A percentile compares a stretch with the other conserved stretches of the same genome.
These are phyloP conservation scores for Colletotrichum gigasporum DNA, from an alignment of 2,329 filamentous ascomycete genomes.

Conservation along the genomic window DNA sequence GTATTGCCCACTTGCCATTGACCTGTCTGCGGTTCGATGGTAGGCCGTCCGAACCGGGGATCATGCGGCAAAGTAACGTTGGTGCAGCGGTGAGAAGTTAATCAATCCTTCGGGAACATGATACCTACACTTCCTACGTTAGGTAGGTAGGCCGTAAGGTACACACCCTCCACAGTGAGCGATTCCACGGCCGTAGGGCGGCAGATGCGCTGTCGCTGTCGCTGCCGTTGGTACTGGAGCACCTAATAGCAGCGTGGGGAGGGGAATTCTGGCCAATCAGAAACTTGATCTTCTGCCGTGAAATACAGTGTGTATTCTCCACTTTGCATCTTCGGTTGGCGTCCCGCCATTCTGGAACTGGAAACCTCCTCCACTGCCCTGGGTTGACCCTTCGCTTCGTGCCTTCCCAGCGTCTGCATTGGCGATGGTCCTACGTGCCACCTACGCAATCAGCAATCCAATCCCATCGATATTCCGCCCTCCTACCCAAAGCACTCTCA, in stretches of 20 bases:
- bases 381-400: background rate
- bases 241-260: too few species aligned
- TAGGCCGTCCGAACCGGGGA: background rate
- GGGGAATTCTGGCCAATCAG: too few species aligned
- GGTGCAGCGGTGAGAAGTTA: background rate
- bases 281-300: too few species aligned
- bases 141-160: too few species aligned
- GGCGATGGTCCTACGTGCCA: background rate
- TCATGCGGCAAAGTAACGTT: background rate
- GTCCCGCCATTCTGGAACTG: background rate
- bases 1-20: background rate
- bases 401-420: too few species aligned
- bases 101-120: background rate
- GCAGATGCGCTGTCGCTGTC: too few species aligned
- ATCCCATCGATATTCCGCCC: background rate
- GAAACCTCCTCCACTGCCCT: background rate
- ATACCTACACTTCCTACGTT: too few species aligned
- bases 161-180: too few species aligned
- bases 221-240: too few species aligned
- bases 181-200: too few species aligned
- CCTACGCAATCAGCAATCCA: background rate
- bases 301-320: too few species aligned
- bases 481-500: background rate
- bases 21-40: background rate
- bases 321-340: too few species aligned